phyloP scores from a whole-genome alignment of 352 stramenopile genomes.

The Aphanomyces astaci region DNA sequence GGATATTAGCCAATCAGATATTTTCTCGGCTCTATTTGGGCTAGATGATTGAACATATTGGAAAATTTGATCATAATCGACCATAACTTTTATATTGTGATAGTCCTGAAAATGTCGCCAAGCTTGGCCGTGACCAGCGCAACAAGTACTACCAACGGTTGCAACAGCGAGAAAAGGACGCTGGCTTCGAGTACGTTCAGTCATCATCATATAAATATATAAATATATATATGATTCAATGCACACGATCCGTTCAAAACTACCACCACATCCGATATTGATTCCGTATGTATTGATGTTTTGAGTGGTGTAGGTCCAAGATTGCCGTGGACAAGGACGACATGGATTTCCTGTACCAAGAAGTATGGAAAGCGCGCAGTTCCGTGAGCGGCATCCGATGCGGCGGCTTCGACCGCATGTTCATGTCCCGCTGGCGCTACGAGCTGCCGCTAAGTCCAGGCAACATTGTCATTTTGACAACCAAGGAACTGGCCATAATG shows the following conservation, averaged over 20 bases:
- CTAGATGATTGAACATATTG: no score
- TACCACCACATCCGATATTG: no score
- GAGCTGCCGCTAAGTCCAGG: slow-evolving; percentile 59
- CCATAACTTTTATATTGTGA: no score
- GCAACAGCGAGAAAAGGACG: slow-evolving; percentile 59
- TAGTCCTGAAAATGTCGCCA: slow-evolving; percentile 47
- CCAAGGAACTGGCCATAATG: slow-evolving; percentile 56
- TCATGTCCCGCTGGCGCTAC: slow-evolving; percentile 75
- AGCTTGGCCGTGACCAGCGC: slow-evolving; percentile 71
- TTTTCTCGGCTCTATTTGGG: no score
- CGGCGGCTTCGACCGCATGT: slow-evolving; percentile 66
- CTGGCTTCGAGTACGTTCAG: slow-evolving; percentile 36
- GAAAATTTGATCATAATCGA: no score
- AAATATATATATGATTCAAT: no score
- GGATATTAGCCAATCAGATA: no score
- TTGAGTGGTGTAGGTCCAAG: slow-evolving; percentile 28
- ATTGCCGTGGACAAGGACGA: slow-evolving; percentile 78
- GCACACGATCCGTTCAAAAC: no score
- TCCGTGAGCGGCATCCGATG: slow-evolving; percentile 58
- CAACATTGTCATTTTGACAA: slow-evolving; percentile 83
- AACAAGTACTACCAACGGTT: slow-evolving; percentile 82
- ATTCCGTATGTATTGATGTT: neutral
- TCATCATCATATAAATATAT: no score
- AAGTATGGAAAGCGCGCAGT: slow-evolving; percentile 76
- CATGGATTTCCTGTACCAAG: slow-evolving; percentile 81